Evolutionary conservation across 192 early-diverging fungal species (phyloP).

Genomic region (Gonapodya sp.): DNA sequence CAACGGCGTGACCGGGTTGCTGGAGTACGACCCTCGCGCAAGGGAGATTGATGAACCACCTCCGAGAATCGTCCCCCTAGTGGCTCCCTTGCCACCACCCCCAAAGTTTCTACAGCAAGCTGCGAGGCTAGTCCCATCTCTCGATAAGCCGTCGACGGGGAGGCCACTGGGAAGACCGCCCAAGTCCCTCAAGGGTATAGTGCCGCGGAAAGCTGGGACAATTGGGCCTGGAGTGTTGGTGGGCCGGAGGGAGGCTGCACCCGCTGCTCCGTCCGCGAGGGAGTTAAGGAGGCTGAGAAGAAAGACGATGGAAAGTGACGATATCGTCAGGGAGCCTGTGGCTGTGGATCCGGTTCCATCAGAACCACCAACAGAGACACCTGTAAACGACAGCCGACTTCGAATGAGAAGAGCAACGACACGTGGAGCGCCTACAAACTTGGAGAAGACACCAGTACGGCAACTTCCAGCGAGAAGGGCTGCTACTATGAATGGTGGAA

Average conservation of each 20-base stretch:
- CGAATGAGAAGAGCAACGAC: neutral
- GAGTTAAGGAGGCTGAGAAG: neutral
- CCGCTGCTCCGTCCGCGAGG: neutral
- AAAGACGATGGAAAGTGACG: neutral
- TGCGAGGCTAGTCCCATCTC: neutral
- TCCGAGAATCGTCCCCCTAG: neutral
- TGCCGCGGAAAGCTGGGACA: neutral
- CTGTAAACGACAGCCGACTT: neutral
- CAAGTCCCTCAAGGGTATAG: neutral
- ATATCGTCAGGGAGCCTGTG: too few species aligned
- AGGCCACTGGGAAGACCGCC: too few species aligned
- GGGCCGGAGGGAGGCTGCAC: neutral
- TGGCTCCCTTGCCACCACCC: neutral
- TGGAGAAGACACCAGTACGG: neutral
- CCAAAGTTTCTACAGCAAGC: neutral
- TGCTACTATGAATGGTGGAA: neutral
- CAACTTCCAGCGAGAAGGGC: neutral
- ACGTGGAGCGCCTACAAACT: neutral
- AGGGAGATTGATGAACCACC: neutral
- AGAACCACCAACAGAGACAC: neutral
- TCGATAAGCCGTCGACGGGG: too few species aligned
- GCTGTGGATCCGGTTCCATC: neutral
- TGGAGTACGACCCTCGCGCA: neutral
- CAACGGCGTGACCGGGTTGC: neutral
- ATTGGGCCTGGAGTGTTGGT: neutral